A percentile compares a stretch with the other conserved stretches of the same genome.
Evolutionary conservation across 495 filamentous ascomycete species (phyloP).

Genomic region (Talaromyces borbonicus): DNA sequence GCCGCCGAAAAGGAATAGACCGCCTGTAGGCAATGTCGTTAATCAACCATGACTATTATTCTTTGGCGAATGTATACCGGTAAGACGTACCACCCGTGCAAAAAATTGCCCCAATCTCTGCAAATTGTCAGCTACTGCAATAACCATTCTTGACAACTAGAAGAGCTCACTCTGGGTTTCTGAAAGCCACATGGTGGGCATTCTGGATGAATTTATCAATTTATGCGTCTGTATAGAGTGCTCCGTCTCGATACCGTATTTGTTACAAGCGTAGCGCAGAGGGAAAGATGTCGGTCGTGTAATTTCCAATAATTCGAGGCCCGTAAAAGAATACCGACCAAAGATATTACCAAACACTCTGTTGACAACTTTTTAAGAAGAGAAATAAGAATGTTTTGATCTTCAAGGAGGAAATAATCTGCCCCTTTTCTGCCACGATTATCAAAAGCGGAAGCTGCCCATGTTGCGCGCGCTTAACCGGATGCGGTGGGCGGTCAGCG

Average conservation of each 20-base stretch:
- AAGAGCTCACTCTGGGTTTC: slow-evolving; percentile 78
- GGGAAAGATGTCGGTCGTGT: too few species aligned
- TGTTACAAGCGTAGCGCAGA: not conserved
- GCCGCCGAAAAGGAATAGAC: slow-evolving; percentile 86
- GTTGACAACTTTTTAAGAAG: too few species aligned
- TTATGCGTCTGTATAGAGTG: not conserved
- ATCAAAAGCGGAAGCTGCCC: slow-evolving; percentile 1
- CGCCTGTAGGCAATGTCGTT: slow-evolving; percentile 50
- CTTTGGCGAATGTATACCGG: slow-evolving; percentile 10
- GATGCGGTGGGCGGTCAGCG: slow-evolving; percentile 7
- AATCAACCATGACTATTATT: not conserved
- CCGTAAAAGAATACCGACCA: too few species aligned
- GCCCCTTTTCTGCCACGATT: slow-evolving; percentile 8
- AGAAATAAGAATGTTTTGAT: too few species aligned
- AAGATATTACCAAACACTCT: too few species aligned
- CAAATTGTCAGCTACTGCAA: slow-evolving; percentile 3
- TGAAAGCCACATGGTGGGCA: slow-evolving; percentile 87
- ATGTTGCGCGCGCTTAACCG: slow-evolving; percentile 1
- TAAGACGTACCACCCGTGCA: slow-evolving; percentile 78
- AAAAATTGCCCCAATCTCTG: slow-evolving; percentile 95
- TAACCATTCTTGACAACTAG: not conserved
- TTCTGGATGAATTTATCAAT: too few species aligned
- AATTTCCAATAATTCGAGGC: too few species aligned
- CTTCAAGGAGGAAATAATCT: not conserved
- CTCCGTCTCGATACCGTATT: not conserved